Percentiles rank a stretch among this genome's conserved stretches.
Conservation (phyloP, 164 flowering plant genomes). For the Berberis thunbergii region DNA sequence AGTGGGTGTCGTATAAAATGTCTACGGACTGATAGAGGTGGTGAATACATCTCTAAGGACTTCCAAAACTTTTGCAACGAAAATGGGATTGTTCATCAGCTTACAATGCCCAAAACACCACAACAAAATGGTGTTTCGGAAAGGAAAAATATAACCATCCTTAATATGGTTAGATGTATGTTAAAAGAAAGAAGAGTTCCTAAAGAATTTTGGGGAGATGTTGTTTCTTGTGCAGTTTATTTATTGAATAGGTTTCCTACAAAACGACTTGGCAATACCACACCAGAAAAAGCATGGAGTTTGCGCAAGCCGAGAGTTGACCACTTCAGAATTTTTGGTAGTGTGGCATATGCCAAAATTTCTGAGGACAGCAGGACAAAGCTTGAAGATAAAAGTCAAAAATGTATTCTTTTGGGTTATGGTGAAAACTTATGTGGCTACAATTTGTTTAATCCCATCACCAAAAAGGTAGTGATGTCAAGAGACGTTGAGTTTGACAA, state of each 20-base stretch:
- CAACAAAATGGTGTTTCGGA: too few species aligned
- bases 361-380: neutral
- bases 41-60: too few species aligned
- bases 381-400: slow-evolving; percentile 1
- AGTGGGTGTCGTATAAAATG: too few species aligned
- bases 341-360: neutral
- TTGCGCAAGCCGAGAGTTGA: slow-evolving; percentile 1
- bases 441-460: neutral
- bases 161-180: too few species aligned
- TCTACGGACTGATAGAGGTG: too few species aligned
- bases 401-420: neutral
- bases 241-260: slow-evolving; percentile 1
- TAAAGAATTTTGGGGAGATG: too few species aligned
- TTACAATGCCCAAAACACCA: too few species aligned
- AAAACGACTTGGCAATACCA: neutral
- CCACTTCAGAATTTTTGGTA: neutral
- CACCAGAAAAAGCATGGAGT: slow-evolving; percentile 5
- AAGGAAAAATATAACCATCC: too few species aligned
- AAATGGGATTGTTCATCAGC: too few species aligned
- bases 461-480: neutral
- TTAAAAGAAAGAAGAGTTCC: too few species aligned
- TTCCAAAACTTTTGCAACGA: too few species aligned
- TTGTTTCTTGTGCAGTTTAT: too few species aligned
- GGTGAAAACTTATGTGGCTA: neutral
- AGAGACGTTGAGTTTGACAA: neutral